phyloP scores from a whole-genome alignment of 306 rosid species.

The Cicer chorassanicum region DNA sequence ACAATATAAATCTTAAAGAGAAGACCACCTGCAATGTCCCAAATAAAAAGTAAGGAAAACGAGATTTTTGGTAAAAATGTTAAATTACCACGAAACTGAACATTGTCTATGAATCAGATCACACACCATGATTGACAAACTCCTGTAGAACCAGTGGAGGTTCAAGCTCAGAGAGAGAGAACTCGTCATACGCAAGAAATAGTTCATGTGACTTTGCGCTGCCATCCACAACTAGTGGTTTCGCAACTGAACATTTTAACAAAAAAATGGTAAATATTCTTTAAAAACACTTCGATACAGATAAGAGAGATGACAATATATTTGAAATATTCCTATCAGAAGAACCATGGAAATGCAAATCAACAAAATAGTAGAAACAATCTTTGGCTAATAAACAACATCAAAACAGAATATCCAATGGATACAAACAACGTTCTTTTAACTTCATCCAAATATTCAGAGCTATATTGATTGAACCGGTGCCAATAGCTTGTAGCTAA shows the following conservation, averaged over 20 bases:
- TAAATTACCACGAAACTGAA: not conserved
- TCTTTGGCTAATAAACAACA: slow-evolving; percentile 4
- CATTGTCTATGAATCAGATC: slow-evolving; percentile 31
- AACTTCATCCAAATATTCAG: slow-evolving; percentile 1
- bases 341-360: slow-evolving; percentile 19
- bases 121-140: slow-evolving; percentile 65
- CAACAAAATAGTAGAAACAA: not conserved
- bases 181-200: slow-evolving; percentile 60
- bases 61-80: not conserved
- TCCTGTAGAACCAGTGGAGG: slow-evolving; percentile 68
- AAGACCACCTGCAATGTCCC: slow-evolving; percentile 52
- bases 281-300: slow-evolving; percentile 16
- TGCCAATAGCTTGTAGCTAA: not conserved
- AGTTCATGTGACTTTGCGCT: slow-evolving; percentile 62
- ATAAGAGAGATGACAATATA: slow-evolving; percentile 18
- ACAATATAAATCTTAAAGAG: slow-evolving; percentile 60
- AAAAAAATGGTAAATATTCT: slow-evolving; percentile 19
- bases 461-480: not conserved
- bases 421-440: slow-evolving; percentile 2
- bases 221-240: slow-evolving; percentile 65
- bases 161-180: slow-evolving; percentile 58
- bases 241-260: slow-evolving; percentile 53
- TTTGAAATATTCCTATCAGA: slow-evolving; percentile 15
- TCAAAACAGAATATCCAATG: slow-evolving; percentile 20
- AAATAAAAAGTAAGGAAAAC: not conserved